Base-by-base conservation (phyloP, 192 early-diverging fungal genomes). In the Phycomyces blakesleeanus region DNA sequence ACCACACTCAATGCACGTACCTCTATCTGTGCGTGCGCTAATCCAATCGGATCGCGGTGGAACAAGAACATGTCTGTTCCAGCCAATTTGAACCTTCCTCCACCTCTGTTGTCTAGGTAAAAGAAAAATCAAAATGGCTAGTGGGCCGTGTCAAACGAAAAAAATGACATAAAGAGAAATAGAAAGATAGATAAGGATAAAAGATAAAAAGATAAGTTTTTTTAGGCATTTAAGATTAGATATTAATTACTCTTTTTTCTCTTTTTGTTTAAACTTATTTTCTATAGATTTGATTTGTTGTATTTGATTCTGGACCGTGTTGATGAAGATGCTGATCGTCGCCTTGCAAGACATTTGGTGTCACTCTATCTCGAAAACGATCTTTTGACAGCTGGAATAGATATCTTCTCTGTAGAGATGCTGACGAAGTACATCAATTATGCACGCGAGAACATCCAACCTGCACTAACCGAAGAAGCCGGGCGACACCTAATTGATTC, bases 1-100 rank as follows among this genome's bases (percentile, higher is more conserved):
- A 95, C 95, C 4, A 97, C 94, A 9, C 79, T 99, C 21, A 99
- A 99, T 76, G 95, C 97, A 12, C 83, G 97, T 58, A 94, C 94
- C 22, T 97, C 95, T 1, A 91, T 99, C 44, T 74, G 97, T 53
- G 97, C 97, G 0, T 87, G 85, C 22, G 95, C 97, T 26, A 99
- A 99, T 69, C 97, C 97, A 5, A 89, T 96, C 39, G 93, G 87
- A 59, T 92, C 93, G 16, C 88, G 95, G 27, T 97, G 96, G 82
- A 94, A 97, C 78, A 86, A 84, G 38, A 78, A 81, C 56, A 73
- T 91, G 67, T 91, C 88, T 51, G 88, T 93, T n/a, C 86, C 89
- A 40, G 91, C 96, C 39, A 99, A 99, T 76, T 93, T 99, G 76
- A 94, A 60, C 81, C 78, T 99, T 39, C 93, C 95, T 34, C 91